A percentile compares a stretch with the other conserved stretches of the same genome.
These are phyloP conservation scores for Floccularia luteovirens DNA, from an alignment of 768 basidiomycete species.

Conservation along the genomic window DNA sequence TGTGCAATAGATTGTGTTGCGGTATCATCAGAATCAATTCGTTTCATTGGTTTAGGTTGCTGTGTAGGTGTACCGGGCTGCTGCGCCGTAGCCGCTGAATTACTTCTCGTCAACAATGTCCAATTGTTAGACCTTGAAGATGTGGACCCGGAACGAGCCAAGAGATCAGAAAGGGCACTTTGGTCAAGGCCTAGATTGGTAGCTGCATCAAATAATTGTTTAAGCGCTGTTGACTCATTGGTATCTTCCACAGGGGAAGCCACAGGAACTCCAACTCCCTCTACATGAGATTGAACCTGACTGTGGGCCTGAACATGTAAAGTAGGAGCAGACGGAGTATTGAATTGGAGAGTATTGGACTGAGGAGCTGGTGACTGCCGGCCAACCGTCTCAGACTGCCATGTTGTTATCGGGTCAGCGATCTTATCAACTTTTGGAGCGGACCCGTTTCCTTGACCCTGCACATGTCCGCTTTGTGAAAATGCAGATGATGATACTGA, in stretches of 20 bases:
- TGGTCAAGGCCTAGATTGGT: slow-evolving; percentile 70
- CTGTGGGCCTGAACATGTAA: not conserved
- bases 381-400: not conserved
- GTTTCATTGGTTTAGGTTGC: not conserved
- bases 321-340: not conserved
- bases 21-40: not conserved
- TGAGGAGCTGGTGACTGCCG: not conserved
- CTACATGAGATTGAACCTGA: slow-evolving; percentile 6
- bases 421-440: no score
- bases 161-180: slow-evolving; percentile 57
- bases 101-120: slow-evolving; percentile 34
- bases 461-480: not conserved
- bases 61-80: slow-evolving; percentile 15
- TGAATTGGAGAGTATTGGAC: not conserved
- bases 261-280: slow-evolving; percentile 7
- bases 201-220: slow-evolving; percentile 72
- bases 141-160: slow-evolving; percentile 65
- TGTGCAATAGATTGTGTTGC: not conserved
- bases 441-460: no score
- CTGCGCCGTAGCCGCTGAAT: slow-evolving; percentile 23
- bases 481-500: slow-evolving; percentile 13
- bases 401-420: no score
- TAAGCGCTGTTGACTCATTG: slow-evolving; percentile 47
- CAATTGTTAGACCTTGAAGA: slow-evolving; percentile 47
- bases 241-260: slow-evolving; percentile 10